Evolutionary conservation across 345 rosid species (phyloP), one percentile per base, ranked within the genome.

Genomic region (Orychophragmus violaceus): DNA sequence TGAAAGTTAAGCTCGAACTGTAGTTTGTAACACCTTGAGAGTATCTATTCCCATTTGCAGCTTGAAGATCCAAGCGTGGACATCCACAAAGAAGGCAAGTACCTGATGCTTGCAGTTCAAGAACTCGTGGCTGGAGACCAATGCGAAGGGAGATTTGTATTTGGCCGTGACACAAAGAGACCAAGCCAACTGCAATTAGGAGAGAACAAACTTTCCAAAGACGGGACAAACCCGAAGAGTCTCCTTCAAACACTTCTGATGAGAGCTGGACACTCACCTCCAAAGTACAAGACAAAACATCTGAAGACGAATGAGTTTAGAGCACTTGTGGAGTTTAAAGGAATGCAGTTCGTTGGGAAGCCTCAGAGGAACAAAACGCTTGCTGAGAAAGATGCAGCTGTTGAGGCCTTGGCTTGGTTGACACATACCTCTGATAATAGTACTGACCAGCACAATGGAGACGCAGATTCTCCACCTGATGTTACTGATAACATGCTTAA

Each of bases 191-290:
- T 85, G 3, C 69, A 62, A 27, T 24, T 48, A 13, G 87, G 85
- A 55, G 78, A 69, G 23, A 78, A 73, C 79, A 83, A 77, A 74
- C 84, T 84, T 65, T 78, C 84, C 0, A 85, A 79, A 82, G 99
- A 90, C 29, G 97, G 99, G 67, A 83, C 92, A 35, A 94, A 94
- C 67, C 97, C 99, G 0, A 90, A 94, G 80, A 88, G 95, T 83
- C 85, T 90, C 77, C 82, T 94, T 39, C 99, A 94, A 50, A 94
- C 97, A 36, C 83, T 88, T 61, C 54, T 94, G 75, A 88, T 88
- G 97, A 81, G 99, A 76, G 97, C 99, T 1, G 97, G 95, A 35
- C 96, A 94, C 74, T 85, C 96, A 23, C 97, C 99, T 77, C 99
- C 99, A 23, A 94, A 84, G 39, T 94, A 94, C 85, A 94, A 88